Evolutionary conservation across 345 rosid species (phyloP).

Genomic region (Cochlearia excelsa): DNA sequence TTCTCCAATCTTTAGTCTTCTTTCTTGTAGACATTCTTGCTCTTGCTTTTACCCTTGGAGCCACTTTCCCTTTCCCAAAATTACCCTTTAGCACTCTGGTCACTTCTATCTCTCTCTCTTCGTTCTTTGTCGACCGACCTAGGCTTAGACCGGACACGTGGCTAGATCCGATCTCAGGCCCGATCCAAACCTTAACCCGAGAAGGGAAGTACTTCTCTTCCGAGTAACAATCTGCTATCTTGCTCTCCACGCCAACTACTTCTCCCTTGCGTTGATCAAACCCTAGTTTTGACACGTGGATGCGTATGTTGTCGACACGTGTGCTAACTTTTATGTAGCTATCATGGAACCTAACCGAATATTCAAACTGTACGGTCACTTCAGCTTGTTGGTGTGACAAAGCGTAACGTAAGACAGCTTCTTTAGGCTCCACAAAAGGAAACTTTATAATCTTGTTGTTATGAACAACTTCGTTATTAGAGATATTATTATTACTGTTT

Average conservation of each 20-base stretch:
- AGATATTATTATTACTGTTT: slow-evolving; percentile 22
- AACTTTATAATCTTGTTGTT: slow-evolving; percentile 33
- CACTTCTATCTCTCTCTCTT: slow-evolving; percentile 45
- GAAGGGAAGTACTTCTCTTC: slow-evolving; percentile 66
- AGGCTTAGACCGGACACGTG: slow-evolving; percentile 66
- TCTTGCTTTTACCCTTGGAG: slow-evolving; percentile 46
- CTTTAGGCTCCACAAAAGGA: slow-evolving; percentile 49
- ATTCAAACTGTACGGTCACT: slow-evolving; percentile 63
- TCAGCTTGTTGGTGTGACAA: slow-evolving; percentile 84
- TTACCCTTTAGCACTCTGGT: slow-evolving; percentile 44
- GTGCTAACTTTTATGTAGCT: slow-evolving; percentile 60
- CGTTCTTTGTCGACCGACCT: slow-evolving; percentile 66
- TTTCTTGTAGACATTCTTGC: slow-evolving; percentile 48
- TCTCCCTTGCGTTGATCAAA: slow-evolving; percentile 36
- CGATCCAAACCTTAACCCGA: slow-evolving; percentile 67
- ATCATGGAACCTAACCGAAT: slow-evolving; percentile 53
- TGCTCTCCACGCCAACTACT: slow-evolving; percentile 27
- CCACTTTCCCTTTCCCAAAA: slow-evolving; percentile 40
- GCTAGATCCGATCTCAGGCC: slow-evolving; percentile 77
- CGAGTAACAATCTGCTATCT: slow-evolving; percentile 30
- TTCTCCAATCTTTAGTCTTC: slow-evolving; percentile 67
- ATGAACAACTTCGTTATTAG: slow-evolving; percentile 7
- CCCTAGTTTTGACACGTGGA: slow-evolving; percentile 64
- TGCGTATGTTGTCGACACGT: slow-evolving; percentile 71
- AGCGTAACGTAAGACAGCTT: slow-evolving; percentile 65